Base-by-base conservation (phyloP, 2,329 filamentous ascomycete species). In the Aspergillus udagawae region DNA sequence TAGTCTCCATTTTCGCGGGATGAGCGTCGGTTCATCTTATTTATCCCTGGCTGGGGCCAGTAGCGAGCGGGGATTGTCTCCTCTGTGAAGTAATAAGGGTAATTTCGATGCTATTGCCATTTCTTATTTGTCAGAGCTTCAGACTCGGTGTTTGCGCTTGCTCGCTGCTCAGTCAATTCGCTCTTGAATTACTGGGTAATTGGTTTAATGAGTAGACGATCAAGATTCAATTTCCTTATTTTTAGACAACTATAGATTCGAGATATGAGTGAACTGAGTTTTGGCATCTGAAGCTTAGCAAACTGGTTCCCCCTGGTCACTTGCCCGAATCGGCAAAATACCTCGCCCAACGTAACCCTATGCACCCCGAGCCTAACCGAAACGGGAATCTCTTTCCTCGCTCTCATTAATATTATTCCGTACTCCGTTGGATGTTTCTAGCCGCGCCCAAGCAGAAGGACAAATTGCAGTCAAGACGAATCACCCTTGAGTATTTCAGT, bases 361-460 rank as follows among this genome's bases (percentile, higher is more conserved):
- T 28, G 17, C 28, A 29, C 23, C 20, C 28, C 44, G 48, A 21
- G 10, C 48, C 29, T 44, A 51, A 58, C 65, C 42, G 17, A 60
- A 53, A 52, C 54, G 51, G 61, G 68, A 23, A 65, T 54, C 52
- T 65, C 50, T 47, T 60, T 63, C 62, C 61, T 64, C 49, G 28
- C 44, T 21, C 41, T 7, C 8, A 10, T 28, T 10, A 29, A 29
- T 10, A 29, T 29, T 29, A 4, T 10, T 29, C 28, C 3, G 28
- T 12, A 29, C 9, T 29, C 28, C 10, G 28, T 29, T 29, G 10
- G 28, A 29, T 52, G 14, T 38, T 17, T 17, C 32, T 38, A 35
- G 32, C 32, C 12, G 32, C 32, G 32, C 32, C 7, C 12, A 7
- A 35, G 12, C 29, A 14, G 14, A 35, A 35, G 5, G 14, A 38